Evolutionary conservation across 495 filamentous ascomycete species (phyloP).

Genomic region (Wilcoxina mikolae): DNA sequence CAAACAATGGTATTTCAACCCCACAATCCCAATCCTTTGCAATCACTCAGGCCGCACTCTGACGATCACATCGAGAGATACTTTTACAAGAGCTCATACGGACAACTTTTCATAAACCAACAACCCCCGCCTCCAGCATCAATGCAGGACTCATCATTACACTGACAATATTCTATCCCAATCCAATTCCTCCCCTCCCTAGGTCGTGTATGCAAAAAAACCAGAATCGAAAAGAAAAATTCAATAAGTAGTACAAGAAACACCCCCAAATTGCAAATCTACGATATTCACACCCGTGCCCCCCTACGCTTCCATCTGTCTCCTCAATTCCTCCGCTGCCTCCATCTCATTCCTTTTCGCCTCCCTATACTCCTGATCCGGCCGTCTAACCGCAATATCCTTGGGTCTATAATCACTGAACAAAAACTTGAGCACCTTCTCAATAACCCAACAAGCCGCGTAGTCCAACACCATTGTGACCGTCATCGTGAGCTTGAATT

Average conservation of each 20-base stretch:
- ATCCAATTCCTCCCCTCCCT: too few relatives aligned
- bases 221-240: not conserved
- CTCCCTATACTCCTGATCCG: conserved; percentile 78
- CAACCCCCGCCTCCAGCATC: too few relatives aligned
- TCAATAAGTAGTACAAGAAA: not conserved
- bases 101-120: too few relatives aligned
- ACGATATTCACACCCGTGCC: not conserved
- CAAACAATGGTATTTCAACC: not conserved
- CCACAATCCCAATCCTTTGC: too few relatives aligned
- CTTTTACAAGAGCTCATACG: too few relatives aligned
- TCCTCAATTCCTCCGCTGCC: conserved; percentile 38
- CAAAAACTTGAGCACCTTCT: conserved; percentile 66
- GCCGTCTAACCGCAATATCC: conserved; percentile 75
- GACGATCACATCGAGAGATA: too few relatives aligned
- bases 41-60: too few relatives aligned
- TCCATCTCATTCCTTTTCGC: conserved; percentile 49
- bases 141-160: too few relatives aligned
- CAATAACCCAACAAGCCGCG: conserved; percentile 71
- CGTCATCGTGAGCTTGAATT: conserved; percentile 83
- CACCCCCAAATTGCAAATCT: not conserved
- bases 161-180: too few relatives aligned
- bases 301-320: conserved; percentile 33
- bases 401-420: conserved; percentile 91
- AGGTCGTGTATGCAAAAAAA: not conserved
- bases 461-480: conserved; percentile 80